A percentile compares a stretch with the other conserved stretches of the same genome.
These are phyloP conservation scores for Yamadazyma dendronema DNA, from an alignment of 1,139 yeast genomes.

Conservation along the genomic window DNA sequence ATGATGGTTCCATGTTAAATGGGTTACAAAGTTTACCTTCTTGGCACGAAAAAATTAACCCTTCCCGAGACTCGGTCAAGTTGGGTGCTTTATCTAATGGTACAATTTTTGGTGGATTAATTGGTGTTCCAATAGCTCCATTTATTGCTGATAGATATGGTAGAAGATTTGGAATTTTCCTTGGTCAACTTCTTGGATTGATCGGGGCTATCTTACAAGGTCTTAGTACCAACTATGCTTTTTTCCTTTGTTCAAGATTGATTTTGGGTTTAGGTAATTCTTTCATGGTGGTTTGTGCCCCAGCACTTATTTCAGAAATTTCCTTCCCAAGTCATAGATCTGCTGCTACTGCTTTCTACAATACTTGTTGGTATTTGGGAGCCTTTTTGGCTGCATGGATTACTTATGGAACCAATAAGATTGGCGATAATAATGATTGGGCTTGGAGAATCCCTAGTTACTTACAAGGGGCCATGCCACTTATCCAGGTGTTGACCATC, in stretches of 20 bases:
- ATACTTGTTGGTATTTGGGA: conserved; percentile 52
- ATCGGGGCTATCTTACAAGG: conserved; percentile 46
- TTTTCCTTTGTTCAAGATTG: conserved; percentile 9
- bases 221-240: conserved; percentile 15
- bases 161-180: conserved; percentile 28
- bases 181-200: conserved; percentile 26
- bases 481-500: conserved; percentile 23
- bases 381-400: conserved; percentile 56
- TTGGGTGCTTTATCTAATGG: conserved; percentile 46
- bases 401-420: conserved; percentile 11
- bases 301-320: conserved; percentile 39
- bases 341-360: conserved; percentile 43
- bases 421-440: conserved; percentile 22
- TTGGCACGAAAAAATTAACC: conserved; percentile 32
- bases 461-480: conserved; percentile 41
- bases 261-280: conserved; percentile 22
- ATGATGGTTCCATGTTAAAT: conserved; percentile 52
- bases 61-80: conserved; percentile 31
- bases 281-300: conserved; percentile 41
- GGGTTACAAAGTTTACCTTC: conserved; percentile 44
- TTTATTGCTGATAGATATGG: conserved; percentile 29
- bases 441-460: conserved; percentile 50
- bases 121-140: conserved; percentile 23
- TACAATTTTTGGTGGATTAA: conserved; percentile 23
- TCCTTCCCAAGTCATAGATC: conserved; percentile 51